A percentile compares a stretch with the other conserved stretches of the same genome.
phyloP scores from a whole-genome alignment of 306 rosid species.

The Rubus idaeus region DNA sequence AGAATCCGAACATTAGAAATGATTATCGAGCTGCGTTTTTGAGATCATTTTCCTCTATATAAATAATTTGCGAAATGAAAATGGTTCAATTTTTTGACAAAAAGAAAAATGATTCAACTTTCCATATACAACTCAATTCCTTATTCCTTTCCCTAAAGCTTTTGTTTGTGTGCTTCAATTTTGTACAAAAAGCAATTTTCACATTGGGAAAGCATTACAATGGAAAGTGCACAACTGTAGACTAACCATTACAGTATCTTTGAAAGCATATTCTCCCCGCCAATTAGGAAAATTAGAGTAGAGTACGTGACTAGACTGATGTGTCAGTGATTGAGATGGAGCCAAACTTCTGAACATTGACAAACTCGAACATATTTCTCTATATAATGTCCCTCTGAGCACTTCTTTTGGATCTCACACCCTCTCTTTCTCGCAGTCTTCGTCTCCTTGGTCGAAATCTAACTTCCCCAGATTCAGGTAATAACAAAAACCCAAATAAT shows the following conservation, averaged over 20 bases:
- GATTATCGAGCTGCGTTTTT: neutral
- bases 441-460: slow-evolving; percentile 15
- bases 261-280: slow-evolving; percentile 8
- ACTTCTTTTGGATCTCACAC: slow-evolving; percentile 28
- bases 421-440: slow-evolving; percentile 16
- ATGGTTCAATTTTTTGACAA: too few relatives aligned
- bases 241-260: neutral
- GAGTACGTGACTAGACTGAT: neutral
- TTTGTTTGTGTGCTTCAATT: neutral
- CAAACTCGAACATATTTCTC: slow-evolving; percentile 2
- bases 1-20: neutral
- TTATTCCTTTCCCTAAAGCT: neutral
- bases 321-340: neutral
- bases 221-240: neutral
- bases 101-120: too few relatives aligned
- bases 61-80: too few relatives aligned
- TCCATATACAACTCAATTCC: too few relatives aligned
- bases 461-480: slow-evolving; percentile 48
- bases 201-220: neutral
- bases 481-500: slow-evolving; percentile 4
- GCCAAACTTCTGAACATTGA: neutral
- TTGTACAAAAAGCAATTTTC: neutral
- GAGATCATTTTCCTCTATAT: neutral
- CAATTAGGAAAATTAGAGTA: neutral
- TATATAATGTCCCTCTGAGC: slow-evolving; percentile 30